Evolutionary conservation across 2,329 filamentous ascomycete species (phyloP).

Genomic region (Xylaria sp.): DNA sequence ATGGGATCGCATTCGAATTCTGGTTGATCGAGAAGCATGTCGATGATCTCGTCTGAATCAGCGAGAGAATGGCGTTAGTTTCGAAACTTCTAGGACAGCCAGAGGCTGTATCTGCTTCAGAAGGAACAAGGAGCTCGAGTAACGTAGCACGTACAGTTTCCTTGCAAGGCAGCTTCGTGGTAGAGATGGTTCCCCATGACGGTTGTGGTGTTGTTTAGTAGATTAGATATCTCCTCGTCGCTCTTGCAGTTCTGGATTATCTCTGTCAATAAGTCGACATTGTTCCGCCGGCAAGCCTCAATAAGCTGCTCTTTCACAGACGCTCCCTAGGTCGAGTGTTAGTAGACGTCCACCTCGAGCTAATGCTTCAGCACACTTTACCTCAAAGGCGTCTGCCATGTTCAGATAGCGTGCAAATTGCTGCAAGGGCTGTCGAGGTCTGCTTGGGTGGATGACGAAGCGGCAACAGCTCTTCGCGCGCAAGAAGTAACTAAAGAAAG

Average conservation of each 20-base stretch:
- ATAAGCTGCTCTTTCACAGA: conserved; percentile 86
- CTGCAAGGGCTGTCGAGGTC: background rate
- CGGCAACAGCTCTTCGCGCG: background rate
- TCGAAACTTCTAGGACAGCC: background rate
- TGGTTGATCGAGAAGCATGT: conserved; percentile 83
- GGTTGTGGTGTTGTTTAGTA: conserved; percentile 88
- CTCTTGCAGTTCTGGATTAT: conserved; percentile 71
- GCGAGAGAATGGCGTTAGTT: conserved; percentile 11
- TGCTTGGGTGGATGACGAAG: background rate
- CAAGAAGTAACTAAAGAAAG: conserved; percentile 7
- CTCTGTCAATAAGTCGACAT: conserved; percentile 83
- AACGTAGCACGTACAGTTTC: conserved; percentile 75
- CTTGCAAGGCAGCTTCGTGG: conserved; percentile 86
- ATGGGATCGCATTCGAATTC: conserved; percentile 86
- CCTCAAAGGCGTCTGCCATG: conserved; percentile 52
- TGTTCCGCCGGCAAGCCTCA: conserved; percentile 93
- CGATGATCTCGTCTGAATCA: conserved; percentile 78
- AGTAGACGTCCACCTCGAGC: conserved; percentile 6
- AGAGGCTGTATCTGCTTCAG: background rate
- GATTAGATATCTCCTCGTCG: conserved; percentile 74
- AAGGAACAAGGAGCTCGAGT: background rate
- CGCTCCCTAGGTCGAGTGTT: conserved; percentile 72
- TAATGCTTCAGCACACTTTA: conserved; percentile 28
- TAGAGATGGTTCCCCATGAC: conserved; percentile 89
- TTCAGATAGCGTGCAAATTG: background rate